Conservation (phyloP, 2,329 filamentous ascomycete genomes). For the Verticillium nonalfalfae region DNA sequence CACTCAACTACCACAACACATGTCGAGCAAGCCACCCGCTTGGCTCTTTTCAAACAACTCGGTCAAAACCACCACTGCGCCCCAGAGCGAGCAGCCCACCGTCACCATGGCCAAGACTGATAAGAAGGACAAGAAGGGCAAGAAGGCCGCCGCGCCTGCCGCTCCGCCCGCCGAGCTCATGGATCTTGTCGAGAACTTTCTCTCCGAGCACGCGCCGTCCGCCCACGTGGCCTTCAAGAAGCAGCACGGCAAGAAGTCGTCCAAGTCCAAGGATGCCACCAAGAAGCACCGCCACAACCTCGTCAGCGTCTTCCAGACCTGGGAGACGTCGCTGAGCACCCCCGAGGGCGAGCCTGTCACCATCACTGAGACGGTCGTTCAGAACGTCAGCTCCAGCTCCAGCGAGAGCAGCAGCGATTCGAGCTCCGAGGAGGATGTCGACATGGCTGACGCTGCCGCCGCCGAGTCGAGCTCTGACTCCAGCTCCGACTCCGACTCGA, state of each 20-base stretch:
- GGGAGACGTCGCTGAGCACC: slow-evolving; percentile 28
- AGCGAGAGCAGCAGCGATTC: slow-evolving; percentile 21
- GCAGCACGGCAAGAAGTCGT: slow-evolving; percentile 46
- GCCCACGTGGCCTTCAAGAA: slow-evolving; percentile 58
- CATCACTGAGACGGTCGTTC: slow-evolving; percentile 13
- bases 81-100: neutral
- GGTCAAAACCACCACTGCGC: slow-evolving; percentile 9
- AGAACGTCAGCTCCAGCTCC: slow-evolving; percentile 7
- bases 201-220: slow-evolving; percentile 59
- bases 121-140: slow-evolving; percentile 11
- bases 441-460: slow-evolving; percentile 38
- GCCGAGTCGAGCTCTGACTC: slow-evolving; percentile 19
- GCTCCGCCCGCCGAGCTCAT: slow-evolving; percentile 55
- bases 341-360: slow-evolving; percentile 12
- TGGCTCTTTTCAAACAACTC: slow-evolving; percentile 39
- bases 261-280: slow-evolving; percentile 15
- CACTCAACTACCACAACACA: slow-evolving; percentile 9
- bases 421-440: slow-evolving; percentile 31
- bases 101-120: slow-evolving; percentile 26
- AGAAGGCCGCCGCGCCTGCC: slow-evolving; percentile 13
- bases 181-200: slow-evolving; percentile 60
- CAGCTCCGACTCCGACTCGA: slow-evolving; percentile 15
- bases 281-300: slow-evolving; percentile 30
- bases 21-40: slow-evolving; percentile 28
- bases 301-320: slow-evolving; percentile 42